Conservation (phyloP, 2,329 filamentous ascomycete genomes). For the Penicillium paneum region DNA sequence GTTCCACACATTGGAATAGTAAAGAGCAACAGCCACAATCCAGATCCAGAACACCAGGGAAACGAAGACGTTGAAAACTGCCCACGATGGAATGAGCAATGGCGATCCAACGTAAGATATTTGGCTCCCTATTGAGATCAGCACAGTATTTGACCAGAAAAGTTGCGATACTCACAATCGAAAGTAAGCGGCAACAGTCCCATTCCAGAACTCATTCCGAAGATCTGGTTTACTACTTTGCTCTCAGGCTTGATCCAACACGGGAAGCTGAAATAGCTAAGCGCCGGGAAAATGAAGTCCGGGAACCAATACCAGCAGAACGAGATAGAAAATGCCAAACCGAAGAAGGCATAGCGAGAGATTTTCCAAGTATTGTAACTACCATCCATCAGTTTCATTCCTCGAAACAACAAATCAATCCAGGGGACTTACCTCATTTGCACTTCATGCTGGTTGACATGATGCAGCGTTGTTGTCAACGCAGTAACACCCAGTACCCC, state of each 20-base stretch:
- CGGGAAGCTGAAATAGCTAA: constrained; percentile 31
- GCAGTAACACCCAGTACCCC: constrained; percentile 54
- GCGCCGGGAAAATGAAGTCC: constrained; percentile 29
- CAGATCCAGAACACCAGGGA: constrained; percentile 62
- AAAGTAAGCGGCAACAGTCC: constrained; percentile 36
- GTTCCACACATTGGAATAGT: constrained; percentile 36
- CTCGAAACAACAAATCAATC: too few relatives aligned
- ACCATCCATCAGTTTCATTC: constrained; percentile 41
- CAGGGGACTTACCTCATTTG: constrained; percentile 32
- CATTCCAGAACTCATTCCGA: constrained; percentile 30
- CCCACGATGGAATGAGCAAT: constrained; percentile 65
- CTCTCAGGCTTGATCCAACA: constrained; percentile 31
- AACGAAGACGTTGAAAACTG: constrained; percentile 67
- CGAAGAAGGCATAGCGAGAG: constrained; percentile 30
- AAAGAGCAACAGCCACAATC: constrained; percentile 54
- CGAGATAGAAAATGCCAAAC: constrained; percentile 16
- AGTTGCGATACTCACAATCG: constrained; percentile 34
- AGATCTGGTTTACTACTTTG: constrained; percentile 28
- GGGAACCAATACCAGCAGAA: constrained; percentile 34
- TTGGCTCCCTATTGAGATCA: constrained; percentile 22
- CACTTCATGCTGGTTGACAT: constrained; percentile 50
- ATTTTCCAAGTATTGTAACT: constrained; percentile 41
- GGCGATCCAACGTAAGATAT: constrained; percentile 41
- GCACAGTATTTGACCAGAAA: not conserved
- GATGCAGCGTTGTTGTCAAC: constrained; percentile 66